phyloP scores from a whole-genome alignment of 768 basidiomycete species.

The Rhizopogon vulgaris region DNA sequence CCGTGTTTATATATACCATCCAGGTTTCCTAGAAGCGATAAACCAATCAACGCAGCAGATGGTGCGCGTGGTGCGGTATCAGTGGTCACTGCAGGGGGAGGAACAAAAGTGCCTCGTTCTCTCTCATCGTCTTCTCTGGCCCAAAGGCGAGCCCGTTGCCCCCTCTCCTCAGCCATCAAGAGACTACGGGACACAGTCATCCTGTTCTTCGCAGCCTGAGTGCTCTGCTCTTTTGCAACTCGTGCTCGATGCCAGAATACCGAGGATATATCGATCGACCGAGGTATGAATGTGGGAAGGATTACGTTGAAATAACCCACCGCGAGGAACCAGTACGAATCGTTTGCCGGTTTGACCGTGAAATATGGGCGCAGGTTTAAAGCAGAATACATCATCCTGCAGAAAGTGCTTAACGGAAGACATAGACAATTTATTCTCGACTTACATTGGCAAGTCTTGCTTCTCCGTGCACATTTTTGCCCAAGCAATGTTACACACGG shows the following conservation, averaged over 20 bases:
- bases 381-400: constrained; percentile 81
- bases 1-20: constrained; percentile 76
- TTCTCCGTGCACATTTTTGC: constrained; percentile 39
- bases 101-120: constrained; percentile 36
- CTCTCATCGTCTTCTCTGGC: constrained; percentile 72
- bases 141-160: constrained; percentile 55
- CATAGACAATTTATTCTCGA: not conserved
- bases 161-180: constrained; percentile 63
- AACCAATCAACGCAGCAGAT: constrained; percentile 61
- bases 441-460: constrained; percentile 49
- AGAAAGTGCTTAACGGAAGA: not conserved
- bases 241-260: constrained; percentile 75
- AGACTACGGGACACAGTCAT: constrained; percentile 56
- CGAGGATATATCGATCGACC: constrained; percentile 28
- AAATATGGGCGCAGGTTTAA: constrained; percentile 69
- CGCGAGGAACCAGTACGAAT: constrained; percentile 79
- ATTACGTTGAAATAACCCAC: constrained; percentile 80
- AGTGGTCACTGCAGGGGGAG: constrained; percentile 14
- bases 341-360: constrained; percentile 35
- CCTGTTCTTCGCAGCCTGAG: constrained; percentile 53
- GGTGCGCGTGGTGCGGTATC: constrained; percentile 35
- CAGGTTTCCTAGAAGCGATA: constrained; percentile 81
- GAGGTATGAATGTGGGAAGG: constrained; percentile 67
- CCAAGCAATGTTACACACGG: constrained; percentile 74
- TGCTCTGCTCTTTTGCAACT: constrained; percentile 62